A percentile compares a stretch with the other conserved stretches of the same genome.
Evolutionary conservation across 805 yeast species (phyloP).

Genomic region (Saccharomycopsis malanga): DNA sequence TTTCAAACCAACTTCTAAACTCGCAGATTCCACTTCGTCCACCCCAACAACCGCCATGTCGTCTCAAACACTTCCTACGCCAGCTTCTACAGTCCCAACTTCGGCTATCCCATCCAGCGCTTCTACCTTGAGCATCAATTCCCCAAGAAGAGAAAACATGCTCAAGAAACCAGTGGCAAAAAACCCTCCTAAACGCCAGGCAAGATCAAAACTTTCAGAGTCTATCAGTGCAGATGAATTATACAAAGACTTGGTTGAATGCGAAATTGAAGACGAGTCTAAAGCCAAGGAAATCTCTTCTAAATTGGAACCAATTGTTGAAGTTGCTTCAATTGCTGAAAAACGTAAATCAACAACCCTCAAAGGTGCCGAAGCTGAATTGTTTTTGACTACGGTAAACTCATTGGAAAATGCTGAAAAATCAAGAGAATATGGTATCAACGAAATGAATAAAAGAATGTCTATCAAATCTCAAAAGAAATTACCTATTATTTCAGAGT

Average conservation of each 20-base stretch:
- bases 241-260: neutral
- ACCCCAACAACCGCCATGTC: neutral
- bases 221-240: slow-evolving; percentile 3
- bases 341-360: neutral
- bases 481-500: no score
- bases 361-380: no score
- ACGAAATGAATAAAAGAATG: no score
- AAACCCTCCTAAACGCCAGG: neutral
- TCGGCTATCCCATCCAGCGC: neutral
- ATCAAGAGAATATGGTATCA: no score
- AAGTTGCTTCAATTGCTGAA: neutral
- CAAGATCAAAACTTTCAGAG: slow-evolving; percentile 4
- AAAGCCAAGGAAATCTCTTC: neutral
- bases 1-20: neutral
- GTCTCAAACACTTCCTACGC: neutral
- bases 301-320: no score
- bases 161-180: neutral
- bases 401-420: no score
- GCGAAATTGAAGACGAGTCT: slow-evolving; percentile 1
- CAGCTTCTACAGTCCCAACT: neutral
- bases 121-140: neutral
- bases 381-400: no score
- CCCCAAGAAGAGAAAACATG: neutral
- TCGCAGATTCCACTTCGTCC: neutral
- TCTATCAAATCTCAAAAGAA: no score